Evolutionary conservation across 345 rosid genomes (phyloP).

Genomic region (Eucalyptus dawsonii): DNA sequence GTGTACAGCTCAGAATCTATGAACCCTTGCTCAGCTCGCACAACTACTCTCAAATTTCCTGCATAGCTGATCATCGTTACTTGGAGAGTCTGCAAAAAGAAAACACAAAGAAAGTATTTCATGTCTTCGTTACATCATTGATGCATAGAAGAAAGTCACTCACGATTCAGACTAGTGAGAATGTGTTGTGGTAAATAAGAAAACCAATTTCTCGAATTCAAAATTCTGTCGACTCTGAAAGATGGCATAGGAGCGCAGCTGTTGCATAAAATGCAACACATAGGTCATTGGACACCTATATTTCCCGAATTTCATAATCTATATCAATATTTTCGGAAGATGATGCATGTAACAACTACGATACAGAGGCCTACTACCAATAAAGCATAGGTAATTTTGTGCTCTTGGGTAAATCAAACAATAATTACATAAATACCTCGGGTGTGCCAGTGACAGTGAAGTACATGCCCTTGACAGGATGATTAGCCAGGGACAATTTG

Average conservation of each 20-base stretch:
- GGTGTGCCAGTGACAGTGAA: constrained; percentile 25
- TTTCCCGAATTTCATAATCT: too few species aligned
- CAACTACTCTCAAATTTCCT: constrained; percentile 8
- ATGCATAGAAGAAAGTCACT: neutral
- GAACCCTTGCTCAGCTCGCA: constrained; percentile 18
- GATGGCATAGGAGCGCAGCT: neutral
- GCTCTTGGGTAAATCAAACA: neutral
- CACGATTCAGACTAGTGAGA: neutral
- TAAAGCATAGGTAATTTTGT: constrained; percentile 3
- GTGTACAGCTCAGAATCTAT: constrained; percentile 1
- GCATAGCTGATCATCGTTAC: constrained; percentile 14
- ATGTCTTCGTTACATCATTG: neutral
- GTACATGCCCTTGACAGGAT: constrained; percentile 34
- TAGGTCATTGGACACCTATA: too few species aligned
- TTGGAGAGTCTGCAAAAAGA: constrained; percentile 5
- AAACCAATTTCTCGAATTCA: neutral
- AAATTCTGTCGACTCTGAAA: neutral
- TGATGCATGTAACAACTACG: too few species aligned
- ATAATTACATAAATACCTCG: constrained; percentile 7
- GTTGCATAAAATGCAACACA: neutral
- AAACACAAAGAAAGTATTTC: neutral
- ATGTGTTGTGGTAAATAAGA: neutral
- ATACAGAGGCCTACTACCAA: too few species aligned
- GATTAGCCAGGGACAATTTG: constrained; percentile 25
- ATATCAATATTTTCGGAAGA: too few species aligned